Evolutionary conservation across 202 grass and related monocot genomes (phyloP).

Genomic region (Sporobolus alterniflorus): DNA sequence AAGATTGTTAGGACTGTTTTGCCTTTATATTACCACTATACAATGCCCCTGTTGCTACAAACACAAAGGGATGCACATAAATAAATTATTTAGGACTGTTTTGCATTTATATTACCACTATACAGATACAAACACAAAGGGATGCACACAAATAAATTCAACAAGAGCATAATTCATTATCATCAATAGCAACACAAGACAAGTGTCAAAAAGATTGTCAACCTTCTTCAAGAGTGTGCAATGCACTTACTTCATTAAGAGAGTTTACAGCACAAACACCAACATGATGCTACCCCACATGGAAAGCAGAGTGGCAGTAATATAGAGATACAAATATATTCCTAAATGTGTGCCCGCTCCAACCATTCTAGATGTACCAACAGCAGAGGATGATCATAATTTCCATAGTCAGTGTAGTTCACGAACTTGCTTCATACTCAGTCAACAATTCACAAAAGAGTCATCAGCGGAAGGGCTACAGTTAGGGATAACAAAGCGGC

Average conservation of each 20-base stretch:
- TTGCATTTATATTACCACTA: neutral
- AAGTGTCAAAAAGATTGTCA: neutral
- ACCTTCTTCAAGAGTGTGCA: neutral
- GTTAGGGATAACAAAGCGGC: neutral
- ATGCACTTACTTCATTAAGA: neutral
- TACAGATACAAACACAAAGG: neutral
- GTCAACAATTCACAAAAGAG: neutral
- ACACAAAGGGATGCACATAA: no score
- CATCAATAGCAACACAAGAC: neutral
- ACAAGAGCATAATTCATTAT: conserved; percentile 4
- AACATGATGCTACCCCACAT: neutral
- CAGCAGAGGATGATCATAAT: neutral
- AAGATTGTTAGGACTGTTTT: no score
- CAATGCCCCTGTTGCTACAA: neutral
- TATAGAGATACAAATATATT: neutral
- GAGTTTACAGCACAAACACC: neutral
- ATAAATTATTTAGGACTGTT: no score
- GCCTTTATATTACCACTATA: no score
- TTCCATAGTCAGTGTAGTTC: neutral
- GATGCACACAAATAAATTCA: neutral
- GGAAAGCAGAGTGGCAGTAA: neutral
- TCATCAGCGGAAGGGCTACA: neutral
- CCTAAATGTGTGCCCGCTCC: no score
- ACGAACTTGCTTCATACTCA: neutral
- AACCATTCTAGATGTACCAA: neutral